Percentiles rank a stretch among this genome's conserved stretches.
Evolutionary conservation across 2,329 filamentous ascomycete species (phyloP).

Genomic region (Fusarium sp.): DNA sequence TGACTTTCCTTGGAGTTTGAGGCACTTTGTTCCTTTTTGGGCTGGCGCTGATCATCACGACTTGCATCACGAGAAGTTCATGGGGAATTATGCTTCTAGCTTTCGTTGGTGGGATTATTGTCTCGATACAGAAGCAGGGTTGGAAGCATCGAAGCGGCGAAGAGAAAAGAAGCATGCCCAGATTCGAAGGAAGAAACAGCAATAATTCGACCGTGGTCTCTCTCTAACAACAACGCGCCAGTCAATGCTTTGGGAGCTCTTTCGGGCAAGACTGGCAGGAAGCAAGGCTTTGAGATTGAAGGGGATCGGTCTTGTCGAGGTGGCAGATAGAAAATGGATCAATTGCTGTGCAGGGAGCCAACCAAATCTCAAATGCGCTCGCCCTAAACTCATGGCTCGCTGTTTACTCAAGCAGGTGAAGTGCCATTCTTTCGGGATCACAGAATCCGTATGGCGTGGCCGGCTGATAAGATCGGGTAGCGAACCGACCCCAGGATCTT

Average conservation of each 20-base stretch:
- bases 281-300: not conserved
- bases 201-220: conserved; percentile 56
- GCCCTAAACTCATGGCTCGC: too few species aligned
- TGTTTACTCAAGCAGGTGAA: too few species aligned
- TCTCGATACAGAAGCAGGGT: conserved; percentile 91
- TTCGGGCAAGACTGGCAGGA: not conserved
- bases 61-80: conserved; percentile 96
- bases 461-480: not conserved
- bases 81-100: conserved; percentile 97
- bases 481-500: not conserved
- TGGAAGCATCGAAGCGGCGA: conserved; percentile 85
- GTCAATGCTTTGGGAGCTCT: not conserved
- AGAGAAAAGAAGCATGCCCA: conserved; percentile 79
- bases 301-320: not conserved
- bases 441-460: not conserved
- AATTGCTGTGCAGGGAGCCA: not conserved
- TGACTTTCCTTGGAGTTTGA: conserved; percentile 97
- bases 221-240: not conserved
- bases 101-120: conserved; percentile 99
- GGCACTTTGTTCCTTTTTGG: conserved; percentile 97
- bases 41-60: conserved; percentile 97
- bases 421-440: not conserved
- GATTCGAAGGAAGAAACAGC: conserved; percentile 73
- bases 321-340: not conserved
- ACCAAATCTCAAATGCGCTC: not conserved